Evolutionary conservation across 805 yeast genomes (phyloP).

Genomic region (Pichia sporocuriosa): DNA sequence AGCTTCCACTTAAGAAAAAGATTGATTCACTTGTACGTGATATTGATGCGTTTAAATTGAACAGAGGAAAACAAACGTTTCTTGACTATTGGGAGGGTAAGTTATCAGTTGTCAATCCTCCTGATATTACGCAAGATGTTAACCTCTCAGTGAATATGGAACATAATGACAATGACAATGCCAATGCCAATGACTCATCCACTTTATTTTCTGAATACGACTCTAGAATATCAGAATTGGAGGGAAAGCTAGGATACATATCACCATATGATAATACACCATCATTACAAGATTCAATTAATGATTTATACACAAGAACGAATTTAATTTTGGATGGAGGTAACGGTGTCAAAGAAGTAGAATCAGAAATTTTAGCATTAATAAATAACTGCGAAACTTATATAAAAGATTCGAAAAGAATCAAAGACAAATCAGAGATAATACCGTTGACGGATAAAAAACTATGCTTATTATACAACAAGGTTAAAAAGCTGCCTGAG

Average conservation of each 20-base stretch:
- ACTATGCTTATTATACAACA: constrained; percentile 17
- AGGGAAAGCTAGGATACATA: constrained; percentile 1
- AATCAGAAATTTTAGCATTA: constrained; percentile 12
- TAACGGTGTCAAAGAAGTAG: constrained; percentile 13
- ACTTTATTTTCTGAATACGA: constrained; percentile 4
- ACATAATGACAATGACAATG: neutral
- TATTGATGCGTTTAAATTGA: constrained; percentile 2
- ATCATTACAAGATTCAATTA: constrained; percentile 21
- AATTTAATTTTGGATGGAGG: constrained; percentile 18
- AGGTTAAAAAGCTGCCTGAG: constrained; percentile 17
- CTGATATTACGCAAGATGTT: neutral
- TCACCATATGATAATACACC: neutral
- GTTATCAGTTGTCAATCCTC: neutral
- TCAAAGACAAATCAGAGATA: constrained; percentile 7
- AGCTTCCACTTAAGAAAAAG: neutral
- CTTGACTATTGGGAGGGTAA: constrained; percentile 10
- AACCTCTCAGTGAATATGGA: too few relatives aligned
- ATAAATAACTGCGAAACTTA: constrained; percentile 9
- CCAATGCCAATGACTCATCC: neutral
- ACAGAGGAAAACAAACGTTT: constrained; percentile 3
- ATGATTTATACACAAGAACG: constrained; percentile 22
- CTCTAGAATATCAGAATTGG: constrained; percentile 16
- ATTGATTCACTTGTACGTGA: constrained; percentile 5
- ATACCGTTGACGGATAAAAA: constrained; percentile 17
- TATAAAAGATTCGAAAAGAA: constrained; percentile 10